These are phyloP conservation scores for Floccularia luteovirens DNA, from an alignment of 768 basidiomycete genomes.

Conservation along the genomic window DNA sequence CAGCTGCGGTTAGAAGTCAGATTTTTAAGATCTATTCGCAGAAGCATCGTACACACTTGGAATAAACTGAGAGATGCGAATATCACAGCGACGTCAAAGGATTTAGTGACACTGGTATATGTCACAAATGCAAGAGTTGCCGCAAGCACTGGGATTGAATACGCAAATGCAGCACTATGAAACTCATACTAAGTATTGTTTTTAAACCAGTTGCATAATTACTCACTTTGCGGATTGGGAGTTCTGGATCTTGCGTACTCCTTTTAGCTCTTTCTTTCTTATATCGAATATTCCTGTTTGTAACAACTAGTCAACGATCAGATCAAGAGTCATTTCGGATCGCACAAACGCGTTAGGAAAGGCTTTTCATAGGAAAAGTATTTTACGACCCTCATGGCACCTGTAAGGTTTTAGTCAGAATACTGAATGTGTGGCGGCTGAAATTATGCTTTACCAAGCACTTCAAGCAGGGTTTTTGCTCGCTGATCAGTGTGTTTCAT, in stretches of 20 bases:
- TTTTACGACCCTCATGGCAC: constrained; percentile 68
- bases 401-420: constrained; percentile 13
- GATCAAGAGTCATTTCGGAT: not conserved
- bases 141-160: constrained; percentile 55
- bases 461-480: constrained; percentile 58
- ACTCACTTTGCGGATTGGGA: constrained; percentile 56
- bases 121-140: constrained; percentile 62
- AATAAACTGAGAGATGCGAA: constrained; percentile 61
- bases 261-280: constrained; percentile 46
- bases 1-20: constrained; percentile 24
- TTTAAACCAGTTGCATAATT: not conserved
- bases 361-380: constrained; percentile 70
- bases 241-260: constrained; percentile 49
- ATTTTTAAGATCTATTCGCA: not conserved
- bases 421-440: not conserved
- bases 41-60: constrained; percentile 23
- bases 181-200: constrained; percentile 6
- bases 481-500: constrained; percentile 60
- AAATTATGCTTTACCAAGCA: constrained; percentile 32
- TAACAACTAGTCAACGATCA: not conserved
- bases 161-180: constrained; percentile 42
- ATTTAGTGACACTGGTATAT: constrained; percentile 46
- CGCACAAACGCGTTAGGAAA: constrained; percentile 48
- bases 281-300: constrained; percentile 43
- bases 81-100: constrained; percentile 59